phyloP scores from a whole-genome alignment of 345 rosid genomes.

The Trapa incisa region DNA sequence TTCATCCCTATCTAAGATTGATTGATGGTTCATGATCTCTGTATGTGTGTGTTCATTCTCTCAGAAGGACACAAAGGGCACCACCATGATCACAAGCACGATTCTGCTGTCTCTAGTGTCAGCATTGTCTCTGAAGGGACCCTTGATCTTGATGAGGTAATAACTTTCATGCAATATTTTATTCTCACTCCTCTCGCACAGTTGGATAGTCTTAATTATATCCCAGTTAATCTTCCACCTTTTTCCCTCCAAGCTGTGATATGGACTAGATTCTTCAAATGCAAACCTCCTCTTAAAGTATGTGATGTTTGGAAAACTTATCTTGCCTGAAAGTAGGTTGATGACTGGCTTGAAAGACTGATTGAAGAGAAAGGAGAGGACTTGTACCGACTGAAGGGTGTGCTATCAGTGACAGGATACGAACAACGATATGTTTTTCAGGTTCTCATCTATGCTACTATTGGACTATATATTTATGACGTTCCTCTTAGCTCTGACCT shows the following conservation, averaged over 20 bases:
- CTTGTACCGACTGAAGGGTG: slow-evolving; percentile 66
- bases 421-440: slow-evolving; percentile 54
- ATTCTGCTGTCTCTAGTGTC: slow-evolving; percentile 58
- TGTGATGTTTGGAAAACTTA: neutral
- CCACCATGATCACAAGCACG: slow-evolving; percentile 50
- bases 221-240: neutral
- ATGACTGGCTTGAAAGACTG: slow-evolving; percentile 67
- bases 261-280: neutral
- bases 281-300: neutral
- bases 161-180: neutral
- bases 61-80: slow-evolving; percentile 37
- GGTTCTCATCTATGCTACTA: slow-evolving; percentile 20
- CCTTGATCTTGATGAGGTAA: slow-evolving; percentile 71
- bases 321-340: slow-evolving; percentile 29
- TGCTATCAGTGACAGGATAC: slow-evolving; percentile 29
- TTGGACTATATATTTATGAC: neutral
- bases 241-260: neutral
- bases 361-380: slow-evolving; percentile 62
- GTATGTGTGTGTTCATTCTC: neutral
- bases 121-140: slow-evolving; percentile 58
- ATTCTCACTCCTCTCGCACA: neutral
- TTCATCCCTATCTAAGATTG: neutral
- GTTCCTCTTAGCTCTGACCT: too few species aligned
- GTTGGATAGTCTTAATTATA: neutral
- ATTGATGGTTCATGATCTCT: neutral